Base-by-base conservation (phyloP, 345 rosid genomes). In the Eutrema japonicum region DNA sequence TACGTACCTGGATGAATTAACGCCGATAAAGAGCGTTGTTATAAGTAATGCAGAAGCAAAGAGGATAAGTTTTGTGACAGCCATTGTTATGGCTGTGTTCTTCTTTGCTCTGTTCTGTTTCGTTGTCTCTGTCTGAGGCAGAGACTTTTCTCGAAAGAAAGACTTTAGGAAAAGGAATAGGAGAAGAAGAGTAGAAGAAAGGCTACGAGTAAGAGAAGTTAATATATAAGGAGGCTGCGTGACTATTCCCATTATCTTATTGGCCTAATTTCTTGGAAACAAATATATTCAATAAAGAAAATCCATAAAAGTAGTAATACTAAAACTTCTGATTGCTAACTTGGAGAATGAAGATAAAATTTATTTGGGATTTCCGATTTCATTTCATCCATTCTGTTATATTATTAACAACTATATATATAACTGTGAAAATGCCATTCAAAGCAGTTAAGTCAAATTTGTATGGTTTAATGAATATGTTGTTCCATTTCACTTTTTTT, bases 51-150 rank as follows among this genome's bases (percentile, higher is more conserved):
- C 74, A 50, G 64, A 68, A 56, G 78, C 74, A 65, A 64, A 70
- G 70, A 80, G 54, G 71, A 64, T 33, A 63, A 83, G 74, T 40
- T 46, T 76, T 57, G 83, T 82, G 73, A 66, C 79, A 78, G 66
- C 85, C 98, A 90, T 92, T 73, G 69, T 36, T 48, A 57, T 50
- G 72, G 30, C 51, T 70, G 63, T 69, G 36, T 32, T 55, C 26
- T 45, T 74, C 37, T 74, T 74, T 52, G 43, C 51, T 75, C 12
- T 75, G 68, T 64, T 58, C 11, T 70, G 41, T 58, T 62, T 62
- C 7, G 18, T 48, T 77, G 56, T 77, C 73, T 77, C 64, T 66
- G 56, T 67, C 1, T 66, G 22, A 58, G n/a, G 11, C 52, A 57
- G 72, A 77, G 71, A 27, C 38, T 61, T 68, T 68, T 68, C 65